These are phyloP conservation scores for Brassica rapa DNA, from an alignment of 345 rosid genomes.

Conservation along the genomic window DNA sequence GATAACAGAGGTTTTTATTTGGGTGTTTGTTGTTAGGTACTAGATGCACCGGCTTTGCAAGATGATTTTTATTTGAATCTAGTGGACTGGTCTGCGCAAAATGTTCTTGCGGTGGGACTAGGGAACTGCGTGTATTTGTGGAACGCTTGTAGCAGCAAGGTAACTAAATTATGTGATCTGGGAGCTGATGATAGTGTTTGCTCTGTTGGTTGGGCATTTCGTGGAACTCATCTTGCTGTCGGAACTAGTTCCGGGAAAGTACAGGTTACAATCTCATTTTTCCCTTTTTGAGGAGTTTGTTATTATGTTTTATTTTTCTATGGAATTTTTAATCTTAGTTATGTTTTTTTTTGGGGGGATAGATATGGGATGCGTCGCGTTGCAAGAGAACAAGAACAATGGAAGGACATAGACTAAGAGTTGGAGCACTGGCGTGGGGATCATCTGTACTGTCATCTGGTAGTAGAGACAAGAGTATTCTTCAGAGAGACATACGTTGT, in stretches of 20 bases:
- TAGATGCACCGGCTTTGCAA: slow-evolving; percentile 97
- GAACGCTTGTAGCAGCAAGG: slow-evolving; percentile 99
- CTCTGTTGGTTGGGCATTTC: slow-evolving; percentile 96
- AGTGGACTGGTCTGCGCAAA: slow-evolving; percentile 93
- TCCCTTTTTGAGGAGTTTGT: neutral
- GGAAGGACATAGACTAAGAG: slow-evolving; percentile 97
- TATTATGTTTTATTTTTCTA: neutral
- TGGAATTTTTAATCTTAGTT: neutral
- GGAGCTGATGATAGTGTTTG: slow-evolving; percentile 88
- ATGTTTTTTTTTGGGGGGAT: neutral
- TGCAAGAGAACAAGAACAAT: slow-evolving; percentile 84
- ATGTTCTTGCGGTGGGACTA: slow-evolving; percentile 91
- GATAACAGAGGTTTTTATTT: slow-evolving; percentile 2
- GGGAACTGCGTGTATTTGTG: slow-evolving; percentile 93
- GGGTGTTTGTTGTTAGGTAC: slow-evolving; percentile 51
- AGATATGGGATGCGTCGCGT: slow-evolving; percentile 96
- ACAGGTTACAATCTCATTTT: slow-evolving; percentile 59
- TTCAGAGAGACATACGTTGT: slow-evolving; percentile 80
- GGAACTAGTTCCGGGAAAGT: slow-evolving; percentile 91
- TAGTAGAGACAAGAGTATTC: slow-evolving; percentile 93
- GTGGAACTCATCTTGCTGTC: slow-evolving; percentile 83
- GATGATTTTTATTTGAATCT: slow-evolving; percentile 96
- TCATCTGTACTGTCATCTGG: slow-evolving; percentile 90
- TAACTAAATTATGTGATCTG: slow-evolving; percentile 90
- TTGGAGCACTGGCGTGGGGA: slow-evolving; percentile 94